Percentiles rank a stretch among this genome's conserved stretches.
Evolutionary conservation across 2,329 filamentous ascomycete genomes (phyloP).

Genomic region (Grosmannia penicillata): DNA sequence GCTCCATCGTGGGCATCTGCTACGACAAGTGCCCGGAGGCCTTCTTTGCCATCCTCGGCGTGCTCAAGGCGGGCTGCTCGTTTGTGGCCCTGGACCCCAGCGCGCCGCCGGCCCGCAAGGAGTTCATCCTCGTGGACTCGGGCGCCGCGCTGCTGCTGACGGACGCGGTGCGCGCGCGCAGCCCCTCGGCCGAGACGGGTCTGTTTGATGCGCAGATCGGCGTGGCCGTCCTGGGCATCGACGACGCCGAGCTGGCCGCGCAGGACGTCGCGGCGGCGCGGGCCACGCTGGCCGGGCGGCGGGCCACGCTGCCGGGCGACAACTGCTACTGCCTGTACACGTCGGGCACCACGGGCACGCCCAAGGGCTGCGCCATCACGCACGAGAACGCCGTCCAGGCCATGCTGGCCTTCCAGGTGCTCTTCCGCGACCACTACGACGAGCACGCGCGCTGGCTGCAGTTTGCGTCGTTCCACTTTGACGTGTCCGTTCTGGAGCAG

Average conservation of each 20-base stretch:
- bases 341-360: constrained; percentile 72
- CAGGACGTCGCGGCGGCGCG: background rate
- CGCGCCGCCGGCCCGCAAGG: constrained; percentile 57
- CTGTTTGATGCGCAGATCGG: constrained; percentile 19
- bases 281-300: background rate
- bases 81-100: constrained; percentile 69
- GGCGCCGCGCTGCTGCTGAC: constrained; percentile 48
- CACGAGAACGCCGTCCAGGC: constrained; percentile 83
- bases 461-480: constrained; percentile 89
- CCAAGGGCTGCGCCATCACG: constrained; percentile 78
- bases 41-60: constrained; percentile 67
- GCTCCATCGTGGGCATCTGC: constrained; percentile 57
- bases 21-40: constrained; percentile 79
- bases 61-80: constrained; percentile 67
- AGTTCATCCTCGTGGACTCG: constrained; percentile 67
- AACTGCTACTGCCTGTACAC: constrained; percentile 79
- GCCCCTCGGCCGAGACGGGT: background rate
- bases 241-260: constrained; percentile 16
- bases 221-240: constrained; percentile 19
- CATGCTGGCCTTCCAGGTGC: constrained; percentile 68
- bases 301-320: constrained; percentile 25
- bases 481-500: constrained; percentile 84
- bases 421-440: constrained; percentile 67
- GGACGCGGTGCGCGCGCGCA: constrained; percentile 15
- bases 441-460: constrained; percentile 67